phyloP scores from a whole-genome alignment of 495 filamentous ascomycete genomes.

The Aspergillus wentii region DNA sequence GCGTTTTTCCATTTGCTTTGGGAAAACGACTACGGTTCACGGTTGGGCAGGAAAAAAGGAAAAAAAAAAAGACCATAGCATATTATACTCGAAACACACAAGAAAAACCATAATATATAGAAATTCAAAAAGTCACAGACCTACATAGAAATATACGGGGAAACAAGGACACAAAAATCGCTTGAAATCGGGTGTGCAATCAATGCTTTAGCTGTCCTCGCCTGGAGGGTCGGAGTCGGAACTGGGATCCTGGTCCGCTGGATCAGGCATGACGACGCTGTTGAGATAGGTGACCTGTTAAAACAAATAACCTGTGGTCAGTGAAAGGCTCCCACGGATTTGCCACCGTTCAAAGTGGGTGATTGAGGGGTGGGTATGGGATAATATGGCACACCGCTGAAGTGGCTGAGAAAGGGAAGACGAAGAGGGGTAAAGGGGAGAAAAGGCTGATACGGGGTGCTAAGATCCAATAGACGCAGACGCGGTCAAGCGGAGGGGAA shows the following conservation, averaged over 20 bases:
- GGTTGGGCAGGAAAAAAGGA: constrained; percentile 2
- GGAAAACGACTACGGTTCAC: too few species aligned
- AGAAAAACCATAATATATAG: too few species aligned
- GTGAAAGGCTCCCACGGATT: constrained; percentile 5
- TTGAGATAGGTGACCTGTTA: constrained; percentile 58
- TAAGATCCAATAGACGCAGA: constrained; percentile 27
- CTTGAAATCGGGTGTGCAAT: too few species aligned
- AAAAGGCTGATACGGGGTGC: constrained; percentile 12
- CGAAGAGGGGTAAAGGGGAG: constrained; percentile 7
- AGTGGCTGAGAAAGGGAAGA: constrained; percentile 13
- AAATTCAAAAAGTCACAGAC: constrained; percentile 7
- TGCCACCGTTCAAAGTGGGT: constrained; percentile 3
- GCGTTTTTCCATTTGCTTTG: too few species aligned
- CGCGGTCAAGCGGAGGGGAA: constrained; percentile 20
- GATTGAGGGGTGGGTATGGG: constrained; percentile 14
- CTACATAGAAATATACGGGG: constrained; percentile 3
- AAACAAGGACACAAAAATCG: too few species aligned
- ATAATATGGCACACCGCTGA: constrained; percentile 19
- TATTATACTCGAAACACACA: background rate
- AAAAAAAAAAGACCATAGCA: constrained; percentile 7
- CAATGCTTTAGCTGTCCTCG: background rate
- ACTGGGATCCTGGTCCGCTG: constrained; percentile 5
- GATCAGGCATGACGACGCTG: constrained; percentile 61
- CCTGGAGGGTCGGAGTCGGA: constrained; percentile 7
- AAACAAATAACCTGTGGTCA: constrained; percentile 19